Evolutionary conservation across 2,329 filamentous ascomycete species (phyloP).

Genomic region (Talaromyces sp.): DNA sequence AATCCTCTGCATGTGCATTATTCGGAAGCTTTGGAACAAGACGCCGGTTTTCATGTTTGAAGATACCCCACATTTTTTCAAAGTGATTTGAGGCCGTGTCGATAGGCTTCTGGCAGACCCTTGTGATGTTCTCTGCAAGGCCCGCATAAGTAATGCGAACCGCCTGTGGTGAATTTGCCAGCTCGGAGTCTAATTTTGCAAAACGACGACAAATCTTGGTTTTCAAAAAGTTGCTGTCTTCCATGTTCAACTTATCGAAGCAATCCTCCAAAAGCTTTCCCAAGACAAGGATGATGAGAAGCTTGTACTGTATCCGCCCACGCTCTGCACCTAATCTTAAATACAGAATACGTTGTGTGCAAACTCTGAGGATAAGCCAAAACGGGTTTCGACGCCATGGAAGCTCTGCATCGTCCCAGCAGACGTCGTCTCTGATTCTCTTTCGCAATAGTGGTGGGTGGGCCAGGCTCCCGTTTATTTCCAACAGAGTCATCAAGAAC

Average conservation of each 20-base stretch:
- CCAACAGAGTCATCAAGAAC: constrained; percentile 55
- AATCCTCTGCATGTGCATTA: background rate
- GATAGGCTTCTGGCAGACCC: background rate
- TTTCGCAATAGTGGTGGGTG: constrained; percentile 45
- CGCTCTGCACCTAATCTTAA: constrained; percentile 31
- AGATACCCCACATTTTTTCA: constrained; percentile 31
- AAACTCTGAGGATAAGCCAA: constrained; percentile 59
- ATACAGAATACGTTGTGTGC: constrained; percentile 48
- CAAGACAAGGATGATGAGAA: constrained; percentile 47
- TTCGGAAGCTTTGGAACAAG: background rate
- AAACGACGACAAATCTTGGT: constrained; percentile 54
- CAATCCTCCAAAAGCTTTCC: constrained; percentile 41
- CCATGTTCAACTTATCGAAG: constrained; percentile 21
- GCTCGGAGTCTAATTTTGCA: constrained; percentile 47
- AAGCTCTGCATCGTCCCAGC: constrained; percentile 37
- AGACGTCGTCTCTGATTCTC: constrained; percentile 56
- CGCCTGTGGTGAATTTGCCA: background rate
- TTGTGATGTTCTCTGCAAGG: background rate
- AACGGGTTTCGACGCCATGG: constrained; percentile 60
- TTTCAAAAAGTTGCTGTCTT: constrained; percentile 38
- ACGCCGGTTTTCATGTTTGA: constrained; percentile 34
- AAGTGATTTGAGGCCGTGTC: background rate
- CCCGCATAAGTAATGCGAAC: background rate
- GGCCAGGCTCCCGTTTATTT: constrained; percentile 44
- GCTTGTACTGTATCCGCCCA: constrained; percentile 52